Percentiles rank a stretch among this genome's conserved stretches.
phyloP scores from a whole-genome alignment of 805 yeast genomes.

The Metschnikowia cubensis region DNA sequence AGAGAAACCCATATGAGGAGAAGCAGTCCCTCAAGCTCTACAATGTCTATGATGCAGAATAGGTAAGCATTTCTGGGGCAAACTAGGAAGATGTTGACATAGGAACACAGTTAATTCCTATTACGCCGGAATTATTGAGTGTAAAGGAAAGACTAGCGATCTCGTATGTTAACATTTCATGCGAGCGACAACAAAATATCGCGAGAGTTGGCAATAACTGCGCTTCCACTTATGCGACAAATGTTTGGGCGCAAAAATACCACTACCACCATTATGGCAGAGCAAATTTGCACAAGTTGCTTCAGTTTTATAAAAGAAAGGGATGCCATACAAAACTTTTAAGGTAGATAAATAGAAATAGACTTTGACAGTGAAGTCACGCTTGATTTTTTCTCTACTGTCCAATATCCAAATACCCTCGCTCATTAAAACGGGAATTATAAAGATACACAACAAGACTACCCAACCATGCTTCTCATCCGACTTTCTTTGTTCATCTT shows the following conservation, averaged over 20 bases:
- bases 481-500: not conserved
- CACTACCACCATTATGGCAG: not conserved
- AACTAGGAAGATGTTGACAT: not conserved
- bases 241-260: not conserved
- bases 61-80: not conserved
- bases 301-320: not conserved
- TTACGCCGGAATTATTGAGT: not conserved
- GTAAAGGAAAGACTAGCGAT: not conserved
- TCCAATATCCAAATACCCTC: not conserved
- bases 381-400: not conserved
- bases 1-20: constrained; percentile 12
- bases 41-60: constrained; percentile 8
- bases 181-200: not conserved
- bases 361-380: not conserved
- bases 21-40: constrained; percentile 9
- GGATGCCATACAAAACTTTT: not conserved
- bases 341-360: not conserved
- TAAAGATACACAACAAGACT: not conserved
- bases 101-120: not conserved
- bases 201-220: not conserved
- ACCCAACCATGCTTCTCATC: not conserved
- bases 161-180: not conserved
- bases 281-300: not conserved
- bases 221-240: not conserved
- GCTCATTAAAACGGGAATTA: not conserved